phyloP scores from a whole-genome alignment of 495 filamentous ascomycete species.

The Diplogelasinospora grovesii region DNA sequence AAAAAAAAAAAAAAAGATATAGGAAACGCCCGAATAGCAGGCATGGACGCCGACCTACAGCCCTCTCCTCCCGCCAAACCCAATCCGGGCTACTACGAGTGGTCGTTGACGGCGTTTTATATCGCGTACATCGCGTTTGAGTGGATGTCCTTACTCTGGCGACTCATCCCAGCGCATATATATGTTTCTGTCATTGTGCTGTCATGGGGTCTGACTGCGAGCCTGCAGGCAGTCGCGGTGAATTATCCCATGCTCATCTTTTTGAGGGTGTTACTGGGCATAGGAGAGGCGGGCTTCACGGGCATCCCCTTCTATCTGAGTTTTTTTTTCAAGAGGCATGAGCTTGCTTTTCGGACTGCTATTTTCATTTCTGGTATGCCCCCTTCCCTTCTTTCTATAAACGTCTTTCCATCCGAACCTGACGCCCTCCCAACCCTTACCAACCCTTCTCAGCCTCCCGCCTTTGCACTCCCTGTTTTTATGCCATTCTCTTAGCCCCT shows the following conservation, averaged over 20 bases:
- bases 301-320: conserved; percentile 75
- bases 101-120: conserved; percentile 75
- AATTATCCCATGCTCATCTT: conserved; percentile 67
- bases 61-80: conserved; percentile 54
- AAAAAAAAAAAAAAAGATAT: conserved; percentile 47
- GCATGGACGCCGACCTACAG: conserved; percentile 59
- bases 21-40: conserved; percentile 71
- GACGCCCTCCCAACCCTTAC: not conserved
- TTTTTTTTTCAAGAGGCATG: conserved; percentile 80
- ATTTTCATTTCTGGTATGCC: conserved; percentile 64
- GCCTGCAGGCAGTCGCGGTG: conserved; percentile 60
- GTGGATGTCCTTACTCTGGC: conserved; percentile 70
- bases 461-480: too few relatives aligned
- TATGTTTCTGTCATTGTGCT: conserved; percentile 58
- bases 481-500: too few relatives aligned
- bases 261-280: conserved; percentile 61
- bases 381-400: conserved; percentile 50
- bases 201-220: conserved; percentile 63
- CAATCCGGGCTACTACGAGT: conserved; percentile 73
- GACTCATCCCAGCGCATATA: conserved; percentile 56
- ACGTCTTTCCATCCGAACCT: conserved; percentile 47
- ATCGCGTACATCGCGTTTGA: conserved; percentile 61
- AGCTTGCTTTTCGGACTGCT: conserved; percentile 72
- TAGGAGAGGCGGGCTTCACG: conserved; percentile 68
- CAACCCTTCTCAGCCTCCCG: too few relatives aligned